Conservation (phyloP, 371 early-diverging fungal genomes). For the Lichtheimia hyalospora region DNA sequence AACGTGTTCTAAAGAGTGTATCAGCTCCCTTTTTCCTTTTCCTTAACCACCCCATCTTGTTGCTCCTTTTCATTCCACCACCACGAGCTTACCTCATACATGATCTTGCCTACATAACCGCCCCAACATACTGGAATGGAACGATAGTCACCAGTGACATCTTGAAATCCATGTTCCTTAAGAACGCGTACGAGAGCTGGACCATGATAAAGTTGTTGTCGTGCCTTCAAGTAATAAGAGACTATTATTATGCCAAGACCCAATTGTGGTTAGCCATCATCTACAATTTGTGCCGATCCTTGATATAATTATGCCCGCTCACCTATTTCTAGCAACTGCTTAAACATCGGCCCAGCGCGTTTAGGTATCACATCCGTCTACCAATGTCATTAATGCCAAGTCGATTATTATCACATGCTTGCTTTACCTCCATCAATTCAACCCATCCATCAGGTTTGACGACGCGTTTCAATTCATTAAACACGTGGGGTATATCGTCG, state of each 20-base stretch:
- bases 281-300: not conserved
- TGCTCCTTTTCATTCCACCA: too few species aligned
- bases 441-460: slow-evolving; percentile 38
- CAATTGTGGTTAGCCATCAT: not conserved
- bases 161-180: slow-evolving; percentile 21
- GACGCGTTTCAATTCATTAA: slow-evolving; percentile 26
- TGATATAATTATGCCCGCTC: not conserved
- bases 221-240: not conserved
- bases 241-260: not conserved
- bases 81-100: slow-evolving; percentile 32
- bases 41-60: too few species aligned
- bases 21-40: not conserved
- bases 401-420: not conserved
- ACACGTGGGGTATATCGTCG: slow-evolving; percentile 21
- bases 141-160: slow-evolving; percentile 30
- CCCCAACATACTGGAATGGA: slow-evolving; percentile 47
- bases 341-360: slow-evolving; percentile 19
- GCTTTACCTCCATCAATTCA: slow-evolving; percentile 33
- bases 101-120: slow-evolving; percentile 39
- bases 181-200: slow-evolving; percentile 16
- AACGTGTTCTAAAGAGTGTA: slow-evolving; percentile 14
- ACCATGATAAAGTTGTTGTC: slow-evolving; percentile 19
- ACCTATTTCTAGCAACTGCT: slow-evolving; percentile 4
- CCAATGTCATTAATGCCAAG: not conserved
- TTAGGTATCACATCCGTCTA: slow-evolving; percentile 18